These are phyloP conservation scores for Chaetomium tenue DNA, from an alignment of 495 filamentous ascomycete species.

Conservation along the genomic window DNA sequence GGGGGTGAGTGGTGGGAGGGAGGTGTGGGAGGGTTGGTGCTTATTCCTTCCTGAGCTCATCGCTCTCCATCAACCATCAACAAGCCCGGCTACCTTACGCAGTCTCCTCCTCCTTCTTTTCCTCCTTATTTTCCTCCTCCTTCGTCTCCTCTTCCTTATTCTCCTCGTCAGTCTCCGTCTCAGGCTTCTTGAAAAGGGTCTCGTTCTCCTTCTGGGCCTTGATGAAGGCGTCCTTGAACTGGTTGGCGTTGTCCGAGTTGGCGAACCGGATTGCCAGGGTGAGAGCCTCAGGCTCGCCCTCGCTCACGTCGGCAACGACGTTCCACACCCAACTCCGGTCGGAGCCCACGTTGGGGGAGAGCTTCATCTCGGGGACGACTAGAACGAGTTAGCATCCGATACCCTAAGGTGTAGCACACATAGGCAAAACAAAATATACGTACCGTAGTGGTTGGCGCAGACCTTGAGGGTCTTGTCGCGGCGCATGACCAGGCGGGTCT, in stretches of 20 bases:
- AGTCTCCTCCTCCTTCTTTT: conserved; percentile 26
- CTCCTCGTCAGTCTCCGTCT: conserved; percentile 30
- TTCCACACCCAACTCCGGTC: conserved; percentile 99
- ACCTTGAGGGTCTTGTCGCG: conserved; percentile 99
- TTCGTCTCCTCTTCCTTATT: conserved; percentile 24
- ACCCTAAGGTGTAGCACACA: neutral
- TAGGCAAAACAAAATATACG: conserved; percentile 32
- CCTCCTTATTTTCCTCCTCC: conserved; percentile 30
- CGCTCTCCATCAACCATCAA: conserved; percentile 21
- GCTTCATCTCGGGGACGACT: conserved; percentile 99
- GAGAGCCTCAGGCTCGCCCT: conserved; percentile 93
- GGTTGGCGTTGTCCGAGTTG: conserved; percentile 96
- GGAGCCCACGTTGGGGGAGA: conserved; percentile 93
- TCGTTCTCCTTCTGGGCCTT: conserved; percentile 98
- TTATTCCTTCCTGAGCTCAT: conserved; percentile 26
- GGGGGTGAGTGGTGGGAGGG: neutral
- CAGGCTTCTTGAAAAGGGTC: conserved; percentile 64
- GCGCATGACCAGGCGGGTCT: conserved; percentile 97
- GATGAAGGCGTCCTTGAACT: conserved; percentile 97
- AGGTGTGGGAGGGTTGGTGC: conserved; percentile 4
- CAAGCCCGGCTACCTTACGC: conserved; percentile 10
- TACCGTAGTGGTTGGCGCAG: conserved; percentile 99
- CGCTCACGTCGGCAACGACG: conserved; percentile 93
- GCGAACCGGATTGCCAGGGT: conserved; percentile 97
- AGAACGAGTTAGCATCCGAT: conserved; percentile 2